Evolutionary conservation across 2,329 filamentous ascomycete species (phyloP).

Genomic region (Emericellopsis atlantica): DNA sequence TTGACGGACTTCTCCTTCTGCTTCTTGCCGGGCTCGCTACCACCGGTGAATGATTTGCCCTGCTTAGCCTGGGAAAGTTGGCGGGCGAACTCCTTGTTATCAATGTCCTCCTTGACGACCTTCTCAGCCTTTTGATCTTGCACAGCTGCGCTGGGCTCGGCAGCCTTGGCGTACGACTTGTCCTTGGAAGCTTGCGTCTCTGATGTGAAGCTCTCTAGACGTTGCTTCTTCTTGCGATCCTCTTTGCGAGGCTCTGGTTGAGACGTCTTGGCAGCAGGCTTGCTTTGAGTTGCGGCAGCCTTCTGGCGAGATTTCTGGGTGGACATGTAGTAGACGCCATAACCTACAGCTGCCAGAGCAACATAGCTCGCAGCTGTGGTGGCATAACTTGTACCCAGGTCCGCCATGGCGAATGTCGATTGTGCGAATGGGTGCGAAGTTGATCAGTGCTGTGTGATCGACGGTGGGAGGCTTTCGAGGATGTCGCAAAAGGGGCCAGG

Average conservation of each 20-base stretch:
- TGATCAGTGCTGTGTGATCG: no score
- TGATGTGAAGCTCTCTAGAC: slow-evolving; percentile 25
- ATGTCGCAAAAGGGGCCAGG: not conserved
- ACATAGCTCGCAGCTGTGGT: slow-evolving; percentile 24
- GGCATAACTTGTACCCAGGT: slow-evolving; percentile 15
- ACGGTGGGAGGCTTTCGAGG: slow-evolving; percentile 9
- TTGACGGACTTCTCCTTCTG: slow-evolving; percentile 59
- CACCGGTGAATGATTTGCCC: slow-evolving; percentile 46
- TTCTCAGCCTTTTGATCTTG: slow-evolving; percentile 8
- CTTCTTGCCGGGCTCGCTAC: slow-evolving; percentile 46
- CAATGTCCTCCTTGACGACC: slow-evolving; percentile 24
- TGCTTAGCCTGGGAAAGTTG: slow-evolving; percentile 60
- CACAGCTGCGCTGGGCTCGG: slow-evolving; percentile 9
- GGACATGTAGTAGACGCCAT: slow-evolving; percentile 20
- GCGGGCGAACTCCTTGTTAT: slow-evolving; percentile 65
- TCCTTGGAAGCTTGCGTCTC: slow-evolving; percentile 19
- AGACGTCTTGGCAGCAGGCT: slow-evolving; percentile 13
- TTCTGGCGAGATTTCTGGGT: slow-evolving; percentile 19
- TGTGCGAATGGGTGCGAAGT: no score
- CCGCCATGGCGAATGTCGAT: slow-evolving; percentile 1
- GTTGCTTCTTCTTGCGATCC: slow-evolving; percentile 32
- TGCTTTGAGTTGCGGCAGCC: slow-evolving; percentile 12
- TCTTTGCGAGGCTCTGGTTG: slow-evolving; percentile 23
- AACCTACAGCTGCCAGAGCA: slow-evolving; percentile 21
- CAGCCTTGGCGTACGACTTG: slow-evolving; percentile 26